Evolutionary conservation across 169 alveolate species (phyloP), one percentile per base, ranked within the genome.

Genomic region (Toxoplasma gondii): DNA sequence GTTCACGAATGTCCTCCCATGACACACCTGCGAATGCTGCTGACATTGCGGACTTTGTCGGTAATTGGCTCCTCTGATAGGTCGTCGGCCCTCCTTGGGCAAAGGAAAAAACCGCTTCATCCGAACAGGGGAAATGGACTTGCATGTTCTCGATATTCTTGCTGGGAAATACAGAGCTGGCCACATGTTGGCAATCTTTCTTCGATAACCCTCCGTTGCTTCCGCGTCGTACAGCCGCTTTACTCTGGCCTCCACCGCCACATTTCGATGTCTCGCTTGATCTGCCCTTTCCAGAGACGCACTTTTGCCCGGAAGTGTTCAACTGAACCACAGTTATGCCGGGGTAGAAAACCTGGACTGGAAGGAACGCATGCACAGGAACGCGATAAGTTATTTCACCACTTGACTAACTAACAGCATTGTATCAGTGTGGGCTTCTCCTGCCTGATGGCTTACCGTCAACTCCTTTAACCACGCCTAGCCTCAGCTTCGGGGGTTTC

Each of bases 391-490:
- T 49, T 4, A 49, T 49, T 49, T 49, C 58, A 49, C 12, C 58
- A 4, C 58, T 49, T 49, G 58, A 4, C 58, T 49, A 4, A 49
- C 22, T 49, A 49, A 4, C 12, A 49, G 58, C 4, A 49, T 4
- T 49, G 12, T 49, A 4, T 49, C 58, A 12, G 58, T 49, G 58
- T 12, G n/a, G 1, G 74, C 74, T 64, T 64, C n/a, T 64, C 24
- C 74, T 4, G 29, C 1, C n/a, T 1, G 29, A 64, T 27, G 74
- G n/a, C 90, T 70, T 1, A 91, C 94, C 94, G 38, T 91, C 74
- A 17, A 91, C 31, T 7, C 94, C 94, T 78, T 74, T 69, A 17
- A 78, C 81, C 41, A 91, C 36, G 12, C 94, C 94, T 7, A 91
- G 78, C 29, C 80, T 44, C 41, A 78, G 44, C 39, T 91, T 39